A percentile compares a stretch with the other conserved stretches of the same genome.
Evolutionary conservation across 192 early-diverging fungal genomes (phyloP).

Genomic region (Phlyctochytrium arcticum): DNA sequence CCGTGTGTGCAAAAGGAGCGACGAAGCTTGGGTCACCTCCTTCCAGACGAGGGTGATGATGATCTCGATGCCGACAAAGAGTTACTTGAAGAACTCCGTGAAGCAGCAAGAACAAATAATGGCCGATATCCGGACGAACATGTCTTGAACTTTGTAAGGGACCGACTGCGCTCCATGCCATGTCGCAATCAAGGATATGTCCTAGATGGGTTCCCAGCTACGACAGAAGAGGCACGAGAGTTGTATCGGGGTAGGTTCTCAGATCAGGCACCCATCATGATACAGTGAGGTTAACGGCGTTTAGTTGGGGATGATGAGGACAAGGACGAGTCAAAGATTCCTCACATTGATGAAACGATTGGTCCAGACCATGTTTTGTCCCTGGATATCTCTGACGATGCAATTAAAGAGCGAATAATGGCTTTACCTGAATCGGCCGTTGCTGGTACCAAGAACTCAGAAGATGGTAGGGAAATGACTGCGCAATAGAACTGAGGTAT

Average conservation of each 20-base stretch:
- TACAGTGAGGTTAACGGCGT: background rate
- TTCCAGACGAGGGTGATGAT: slow-evolving; percentile 38
- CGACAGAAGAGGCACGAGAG: slow-evolving; percentile 41
- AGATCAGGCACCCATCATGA: background rate
- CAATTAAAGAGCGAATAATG: slow-evolving; percentile 56
- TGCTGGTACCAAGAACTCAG: slow-evolving; percentile 47
- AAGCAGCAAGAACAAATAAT: slow-evolving; percentile 41
- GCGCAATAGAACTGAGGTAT: background rate
- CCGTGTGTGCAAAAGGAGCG: no score
- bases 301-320: slow-evolving; percentile 42
- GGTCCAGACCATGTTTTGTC: slow-evolving; percentile 49
- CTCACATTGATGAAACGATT: slow-evolving; percentile 38
- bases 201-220: slow-evolving; percentile 52
- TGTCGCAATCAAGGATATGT: slow-evolving; percentile 62
- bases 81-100: slow-evolving; percentile 51
- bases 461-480: slow-evolving; percentile 45
- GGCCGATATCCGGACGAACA: slow-evolving; percentile 45
- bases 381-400: slow-evolving; percentile 48
- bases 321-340: slow-evolving; percentile 42
- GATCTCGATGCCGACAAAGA: slow-evolving; percentile 52
- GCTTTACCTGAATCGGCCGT: slow-evolving; percentile 48
- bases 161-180: slow-evolving; percentile 57
- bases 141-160: slow-evolving; percentile 46
- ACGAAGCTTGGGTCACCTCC: slow-evolving; percentile 21
- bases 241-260: slow-evolving; percentile 42